These are phyloP conservation scores for Ambrosia trifida DNA, from an alignment of 129 eudicot genomes.

Conservation along the genomic window DNA sequence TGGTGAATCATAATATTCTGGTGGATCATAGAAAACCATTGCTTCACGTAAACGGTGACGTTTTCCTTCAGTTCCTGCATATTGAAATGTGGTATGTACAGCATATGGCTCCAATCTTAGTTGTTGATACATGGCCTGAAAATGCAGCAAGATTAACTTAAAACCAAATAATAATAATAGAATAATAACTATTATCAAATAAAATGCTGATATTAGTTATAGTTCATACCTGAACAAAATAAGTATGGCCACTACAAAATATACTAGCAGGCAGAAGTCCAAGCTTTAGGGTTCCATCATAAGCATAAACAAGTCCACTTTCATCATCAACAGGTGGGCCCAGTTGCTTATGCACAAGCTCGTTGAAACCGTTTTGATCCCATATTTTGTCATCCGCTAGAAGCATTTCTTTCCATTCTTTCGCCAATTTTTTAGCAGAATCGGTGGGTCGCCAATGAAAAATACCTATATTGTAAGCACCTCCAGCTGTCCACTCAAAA, in stretches of 20 bases:
- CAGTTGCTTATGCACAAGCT: constrained; percentile 67
- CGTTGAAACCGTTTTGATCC: constrained; percentile 95
- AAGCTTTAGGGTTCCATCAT: constrained; percentile 86
- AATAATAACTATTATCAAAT: too few relatives aligned
- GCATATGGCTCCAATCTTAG: constrained; percentile 90
- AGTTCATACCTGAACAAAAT: constrained; percentile 77
- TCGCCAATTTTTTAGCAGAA: constrained; percentile 77
- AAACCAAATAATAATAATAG: neutral
- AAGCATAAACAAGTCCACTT: constrained; percentile 92
- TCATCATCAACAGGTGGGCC: constrained; percentile 94
- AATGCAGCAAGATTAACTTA: constrained; percentile 14
- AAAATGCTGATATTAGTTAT: neutral
- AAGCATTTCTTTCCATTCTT: constrained; percentile 94
- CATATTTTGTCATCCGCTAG: constrained; percentile 80
- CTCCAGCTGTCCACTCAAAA: constrained; percentile 57
- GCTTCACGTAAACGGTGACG: constrained; percentile 95
- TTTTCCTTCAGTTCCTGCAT: constrained; percentile 94
- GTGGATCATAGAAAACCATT: constrained; percentile 89
- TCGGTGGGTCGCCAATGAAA: constrained; percentile 93
- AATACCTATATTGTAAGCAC: constrained; percentile 92
- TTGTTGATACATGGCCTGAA: constrained; percentile 81
- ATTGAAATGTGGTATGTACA: constrained; percentile 92
- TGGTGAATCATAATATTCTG: constrained; percentile 80
- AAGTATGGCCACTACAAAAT: constrained; percentile 97
- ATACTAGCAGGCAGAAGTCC: constrained; percentile 91